Percentiles rank a stretch among this genome's conserved stretches.
Conservation (phyloP, 1,139 yeast species). For the Meyerozyma athensensis region DNA sequence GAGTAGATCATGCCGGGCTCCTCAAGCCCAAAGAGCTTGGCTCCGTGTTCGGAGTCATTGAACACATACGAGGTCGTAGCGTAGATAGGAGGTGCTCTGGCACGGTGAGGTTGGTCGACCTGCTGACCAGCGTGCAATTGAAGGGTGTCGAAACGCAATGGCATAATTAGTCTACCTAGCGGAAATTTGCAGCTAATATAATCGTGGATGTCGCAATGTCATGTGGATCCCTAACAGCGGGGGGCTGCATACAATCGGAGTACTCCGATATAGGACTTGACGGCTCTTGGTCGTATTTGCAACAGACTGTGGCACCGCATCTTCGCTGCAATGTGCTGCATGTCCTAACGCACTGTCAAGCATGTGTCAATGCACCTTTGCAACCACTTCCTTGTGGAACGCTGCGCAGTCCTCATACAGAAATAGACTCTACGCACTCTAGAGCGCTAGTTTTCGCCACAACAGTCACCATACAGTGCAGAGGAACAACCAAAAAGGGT, state of each 20-base stretch:
- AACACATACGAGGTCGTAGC: constrained; percentile 85
- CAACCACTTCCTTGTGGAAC: no score
- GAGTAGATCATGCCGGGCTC: constrained; percentile 83
- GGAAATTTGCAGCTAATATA: not conserved
- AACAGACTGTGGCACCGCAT: not conserved
- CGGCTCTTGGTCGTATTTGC: not conserved
- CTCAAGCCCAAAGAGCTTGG: constrained; percentile 80
- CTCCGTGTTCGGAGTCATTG: constrained; percentile 85
- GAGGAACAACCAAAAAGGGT: constrained; percentile 29
- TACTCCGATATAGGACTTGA: no score
- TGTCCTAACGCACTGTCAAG: constrained; percentile 3
- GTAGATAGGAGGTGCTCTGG: constrained; percentile 92
- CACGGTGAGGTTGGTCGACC: constrained; percentile 54
- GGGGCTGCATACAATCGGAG: no score
- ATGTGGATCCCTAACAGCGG: not conserved
- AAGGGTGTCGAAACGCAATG: constrained; percentile 78
- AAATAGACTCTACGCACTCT: not conserved
- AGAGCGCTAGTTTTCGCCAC: not conserved
- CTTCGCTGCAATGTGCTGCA: not conserved
- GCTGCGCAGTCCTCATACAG: no score
- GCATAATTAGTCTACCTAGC: constrained; percentile 20
- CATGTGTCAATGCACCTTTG: not conserved
- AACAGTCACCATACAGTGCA: constrained; percentile 21
- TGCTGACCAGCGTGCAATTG: constrained; percentile 93
- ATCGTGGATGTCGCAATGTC: not conserved